Percentiles rank a stretch among this genome's conserved stretches.
phyloP scores from a whole-genome alignment of 805 yeast genomes.

The Danielozyma ontarioensis region DNA sequence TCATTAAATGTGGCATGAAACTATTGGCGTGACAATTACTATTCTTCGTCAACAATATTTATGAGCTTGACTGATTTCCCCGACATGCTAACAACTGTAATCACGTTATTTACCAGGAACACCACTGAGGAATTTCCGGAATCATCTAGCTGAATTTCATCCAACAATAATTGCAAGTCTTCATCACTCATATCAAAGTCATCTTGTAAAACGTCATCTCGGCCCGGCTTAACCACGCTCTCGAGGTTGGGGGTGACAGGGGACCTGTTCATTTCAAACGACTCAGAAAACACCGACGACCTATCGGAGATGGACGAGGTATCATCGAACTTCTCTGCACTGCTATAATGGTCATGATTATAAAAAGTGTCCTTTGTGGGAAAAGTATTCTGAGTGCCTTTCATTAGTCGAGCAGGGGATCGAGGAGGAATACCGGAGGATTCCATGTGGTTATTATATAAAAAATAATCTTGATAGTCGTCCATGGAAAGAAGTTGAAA shows the following conservation, averaged over 20 bases:
- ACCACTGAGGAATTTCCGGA: slow-evolving; percentile 12
- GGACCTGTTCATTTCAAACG: slow-evolving; percentile 1
- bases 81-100: slow-evolving; percentile 13
- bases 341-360: background rate
- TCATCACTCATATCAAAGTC: slow-evolving; percentile 7
- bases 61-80: background rate
- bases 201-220: too few relatives aligned
- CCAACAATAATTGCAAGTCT: slow-evolving; percentile 14
- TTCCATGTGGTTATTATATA: too few relatives aligned
- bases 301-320: slow-evolving; percentile 9
- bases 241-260: background rate
- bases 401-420: too few relatives aligned
- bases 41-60: too few relatives aligned
- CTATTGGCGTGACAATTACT: too few relatives aligned
- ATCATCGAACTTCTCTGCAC: slow-evolving; percentile 6
- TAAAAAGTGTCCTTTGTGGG: too few relatives aligned
- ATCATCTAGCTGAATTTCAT: slow-evolving; percentile 13
- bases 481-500: too few relatives aligned
- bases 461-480: too few relatives aligned
- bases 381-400: too few relatives aligned
- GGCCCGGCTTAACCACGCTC: too few relatives aligned
- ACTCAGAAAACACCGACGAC: slow-evolving; percentile 1
- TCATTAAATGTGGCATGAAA: too few relatives aligned
- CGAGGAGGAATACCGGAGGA: too few relatives aligned
- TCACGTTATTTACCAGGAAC: slow-evolving; percentile 18